Evolutionary conservation across 305 asterid genomes (phyloP).

Genomic region (Fraxinus dipetala): DNA sequence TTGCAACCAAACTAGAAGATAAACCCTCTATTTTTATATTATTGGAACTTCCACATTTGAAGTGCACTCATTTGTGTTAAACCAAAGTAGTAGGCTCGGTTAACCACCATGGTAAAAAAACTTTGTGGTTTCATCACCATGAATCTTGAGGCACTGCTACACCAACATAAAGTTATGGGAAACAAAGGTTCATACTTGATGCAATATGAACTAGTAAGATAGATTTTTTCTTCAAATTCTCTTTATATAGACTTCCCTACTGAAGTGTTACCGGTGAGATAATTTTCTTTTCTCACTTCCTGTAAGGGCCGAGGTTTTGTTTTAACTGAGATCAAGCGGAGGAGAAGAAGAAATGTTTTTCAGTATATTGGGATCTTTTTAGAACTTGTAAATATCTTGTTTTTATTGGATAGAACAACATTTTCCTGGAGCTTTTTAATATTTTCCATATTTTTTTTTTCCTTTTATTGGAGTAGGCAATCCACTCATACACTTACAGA

Average conservation of each 20-base stretch:
- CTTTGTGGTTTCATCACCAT: not conserved
- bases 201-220: not conserved
- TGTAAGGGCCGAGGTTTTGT: not conserved
- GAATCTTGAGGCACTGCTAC: not conserved
- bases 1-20: not conserved
- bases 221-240: not conserved
- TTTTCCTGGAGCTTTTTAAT: not conserved
- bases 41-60: not conserved
- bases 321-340: not conserved
- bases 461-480: not conserved
- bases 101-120: not conserved
- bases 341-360: not conserved
- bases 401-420: not conserved
- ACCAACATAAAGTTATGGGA: not conserved
- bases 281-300: too few species aligned
- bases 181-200: not conserved
- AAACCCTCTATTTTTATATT: not conserved
- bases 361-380: not conserved
- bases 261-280: not conserved
- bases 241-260: not conserved
- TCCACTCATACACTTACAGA: not conserved
- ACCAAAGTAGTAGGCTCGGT: not conserved
- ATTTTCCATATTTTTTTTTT: not conserved
- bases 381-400: not conserved
- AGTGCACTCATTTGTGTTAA: not conserved